Percentiles rank a stretch among this genome's conserved stretches.
These are phyloP conservation scores for Ceratocystis ficicola DNA, from an alignment of 2,329 filamentous ascomycete genomes.

Conservation along the genomic window DNA sequence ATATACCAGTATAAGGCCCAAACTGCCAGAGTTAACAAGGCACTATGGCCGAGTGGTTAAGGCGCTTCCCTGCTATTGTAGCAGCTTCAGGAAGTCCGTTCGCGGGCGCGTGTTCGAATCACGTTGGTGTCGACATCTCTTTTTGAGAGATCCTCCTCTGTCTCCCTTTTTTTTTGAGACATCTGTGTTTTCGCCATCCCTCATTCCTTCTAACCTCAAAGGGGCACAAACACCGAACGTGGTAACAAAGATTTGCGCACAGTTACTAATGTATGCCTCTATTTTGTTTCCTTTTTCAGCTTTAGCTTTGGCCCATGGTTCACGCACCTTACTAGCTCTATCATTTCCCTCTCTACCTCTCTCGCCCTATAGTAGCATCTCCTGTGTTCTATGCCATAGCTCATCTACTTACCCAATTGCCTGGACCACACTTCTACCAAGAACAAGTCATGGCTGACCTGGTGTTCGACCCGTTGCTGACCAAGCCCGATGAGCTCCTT, in stretches of 20 bases:
- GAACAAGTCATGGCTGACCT: constrained; percentile 23
- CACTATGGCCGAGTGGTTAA: constrained; percentile 23
- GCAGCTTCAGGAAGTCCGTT: constrained; percentile 18
- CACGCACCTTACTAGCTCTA: neutral
- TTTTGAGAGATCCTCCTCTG: neutral
- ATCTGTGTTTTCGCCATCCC: neutral
- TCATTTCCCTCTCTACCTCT: neutral
- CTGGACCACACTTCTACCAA: too few species aligned
- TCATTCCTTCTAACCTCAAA: neutral
- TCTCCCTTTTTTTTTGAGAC: neutral
- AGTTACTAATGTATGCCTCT: neutral
- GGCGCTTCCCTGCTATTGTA: constrained; percentile 20
- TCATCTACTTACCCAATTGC: too few species aligned
- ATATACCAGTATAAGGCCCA: too few species aligned
- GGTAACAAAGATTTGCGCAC: neutral
- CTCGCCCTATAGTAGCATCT: neutral
- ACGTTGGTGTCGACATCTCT: constrained; percentile 22
- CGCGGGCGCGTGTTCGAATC: constrained; percentile 23
- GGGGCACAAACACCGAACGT: neutral
- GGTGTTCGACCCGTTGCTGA: constrained; percentile 33
- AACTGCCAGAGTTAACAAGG: neutral
- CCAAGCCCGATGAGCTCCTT: constrained; percentile 33
- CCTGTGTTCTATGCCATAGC: neutral
- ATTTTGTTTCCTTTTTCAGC: neutral
- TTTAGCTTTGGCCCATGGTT: neutral